These are phyloP conservation scores for Cucumis sativus DNA, from an alignment of 306 rosid species.

Conservation along the genomic window DNA sequence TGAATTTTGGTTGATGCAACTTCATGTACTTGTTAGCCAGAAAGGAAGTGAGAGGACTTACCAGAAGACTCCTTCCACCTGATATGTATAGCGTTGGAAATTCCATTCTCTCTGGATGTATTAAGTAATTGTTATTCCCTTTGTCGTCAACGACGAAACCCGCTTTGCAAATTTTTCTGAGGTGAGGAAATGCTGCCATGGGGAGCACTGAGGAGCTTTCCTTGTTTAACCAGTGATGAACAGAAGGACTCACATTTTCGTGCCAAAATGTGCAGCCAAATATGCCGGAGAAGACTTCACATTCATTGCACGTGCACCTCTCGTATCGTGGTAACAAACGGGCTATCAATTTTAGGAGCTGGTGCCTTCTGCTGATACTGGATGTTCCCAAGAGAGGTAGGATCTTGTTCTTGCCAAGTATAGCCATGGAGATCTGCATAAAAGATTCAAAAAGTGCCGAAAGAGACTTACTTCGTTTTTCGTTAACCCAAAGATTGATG, in stretches of 20 bases:
- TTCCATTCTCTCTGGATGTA: conserved; percentile 23
- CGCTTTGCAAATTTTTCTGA: conserved; percentile 15
- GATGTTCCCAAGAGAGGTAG: conserved; percentile 16
- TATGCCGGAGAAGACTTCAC: conserved; percentile 23
- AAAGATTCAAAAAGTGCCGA: neutral
- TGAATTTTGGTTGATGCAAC: conserved; percentile 21
- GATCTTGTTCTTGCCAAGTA: conserved; percentile 16
- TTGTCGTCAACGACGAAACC: conserved; percentile 16
- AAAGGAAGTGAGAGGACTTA: conserved; percentile 20
- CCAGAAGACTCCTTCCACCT: conserved; percentile 15
- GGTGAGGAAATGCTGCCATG: conserved; percentile 24
- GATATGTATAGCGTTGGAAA: conserved; percentile 20
- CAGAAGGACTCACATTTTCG: conserved; percentile 12
- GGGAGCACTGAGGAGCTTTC: conserved; percentile 17
- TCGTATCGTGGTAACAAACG: conserved; percentile 15
- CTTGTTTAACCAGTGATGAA: conserved; percentile 21
- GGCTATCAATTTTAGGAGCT: conserved; percentile 14
- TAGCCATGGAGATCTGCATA: conserved; percentile 23
- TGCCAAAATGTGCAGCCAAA: conserved; percentile 24
- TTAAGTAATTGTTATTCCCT: conserved; percentile 17
- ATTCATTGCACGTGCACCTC: conserved; percentile 23
- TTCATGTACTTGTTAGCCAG: conserved; percentile 27
- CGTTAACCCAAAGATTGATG: neutral
- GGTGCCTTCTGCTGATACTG: conserved; percentile 10
- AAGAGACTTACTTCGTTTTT: neutral